Evolutionary conservation across 2,329 filamentous ascomycete genomes (phyloP), one percentile per base, ranked within the genome.

Genomic region (Talaromyces sp.): DNA sequence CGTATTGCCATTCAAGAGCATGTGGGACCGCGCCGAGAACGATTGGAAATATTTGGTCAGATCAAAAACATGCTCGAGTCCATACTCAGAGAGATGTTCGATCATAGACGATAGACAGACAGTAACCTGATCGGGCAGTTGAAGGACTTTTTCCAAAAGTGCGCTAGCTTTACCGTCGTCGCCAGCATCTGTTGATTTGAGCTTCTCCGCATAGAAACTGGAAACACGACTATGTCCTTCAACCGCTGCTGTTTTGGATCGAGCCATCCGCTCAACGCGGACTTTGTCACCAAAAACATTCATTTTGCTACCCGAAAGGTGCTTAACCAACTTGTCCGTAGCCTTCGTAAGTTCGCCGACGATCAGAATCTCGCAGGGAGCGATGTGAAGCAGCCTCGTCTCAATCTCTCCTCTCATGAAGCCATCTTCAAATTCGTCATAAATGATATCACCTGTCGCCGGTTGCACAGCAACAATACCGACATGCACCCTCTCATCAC

Each of bases 351-450:
- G 84, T 14, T 95, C 87, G 14, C 95, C 95, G 1, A 99, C 91
- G 50, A 99, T 89, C 35, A 99, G 82, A 65, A 99, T 92, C 75
- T 99, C 95, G 76, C 93, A 96, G 0, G 95, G 95, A 0, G 93
- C 92, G 67, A 99, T 96, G 73, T 99, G 95, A 33, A 99, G 80
- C 28, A 99, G 80, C n/a, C 95, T 83, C 0, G 95, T 99, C 78
- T 99, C 95, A 37, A 99, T 90, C 73, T 99, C 95, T 70, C 89
- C 92, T 56, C 95, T 84, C 93, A 99, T 96, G 77, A 98, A 98
- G 1, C 93, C 92, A 71, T 99, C 95, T 69, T 98, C 92, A 69
- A 99, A 99, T 64, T 89, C 88, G 71, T 99, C 95, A 70, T 97
- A 96, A 62, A 98, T 89, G 69, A 99, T 92, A 74, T 98, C 93